Evolutionary conservation across 2,329 filamentous ascomycete genomes (phyloP), one percentile per base, ranked within the genome.

Genomic region (Conoideocrella luteorostrata): DNA sequence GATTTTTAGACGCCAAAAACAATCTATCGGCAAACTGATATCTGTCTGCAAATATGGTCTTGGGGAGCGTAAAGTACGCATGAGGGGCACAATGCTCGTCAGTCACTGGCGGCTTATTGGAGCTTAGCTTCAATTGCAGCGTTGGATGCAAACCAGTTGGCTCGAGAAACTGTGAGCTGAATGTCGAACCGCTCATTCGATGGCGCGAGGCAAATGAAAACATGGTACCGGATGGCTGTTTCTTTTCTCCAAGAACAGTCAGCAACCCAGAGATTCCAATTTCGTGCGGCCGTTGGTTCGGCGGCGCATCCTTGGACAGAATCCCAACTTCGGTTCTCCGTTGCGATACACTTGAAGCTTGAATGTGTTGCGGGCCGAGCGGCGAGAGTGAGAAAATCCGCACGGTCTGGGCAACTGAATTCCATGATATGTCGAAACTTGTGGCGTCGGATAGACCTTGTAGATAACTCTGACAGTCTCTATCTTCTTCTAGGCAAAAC

Each of bases 171-270:
- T 65, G 64, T 17, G 81, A 72, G 0, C 69, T 72, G 62, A 88
- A 94, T 41, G 66, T 74, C 0, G 70, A 61, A 2, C 63, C 56
- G 11, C 75, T 69, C 52, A 85, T 79, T 29, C 73, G 68, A 62
- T 96, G 90, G 0, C 89, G 81, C 3, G 88, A 81, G 2, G 87
- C 82, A 52, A 95, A 93, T 34, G 86, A 80, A 68, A 97, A 96
- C 36, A 91, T 70, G 1, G 87, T 86, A 2, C 86, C 76, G 30
- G 84, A 85, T 10, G 87, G 80, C 50, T 81, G 78, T 30, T 73
- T 72, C 55, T 89, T 79, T 55, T 90, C 78, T 18, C 88, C 87
- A 0, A 96, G 66, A 3, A 94, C 85, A 1, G 82, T 84, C 41
- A 96, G 68, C 43, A 89, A 76, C 3, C 91, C 91, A 5, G 83